phyloP scores from a whole-genome alignment of 2,329 filamentous ascomycete species.

The Aureobasidium sp. region DNA sequence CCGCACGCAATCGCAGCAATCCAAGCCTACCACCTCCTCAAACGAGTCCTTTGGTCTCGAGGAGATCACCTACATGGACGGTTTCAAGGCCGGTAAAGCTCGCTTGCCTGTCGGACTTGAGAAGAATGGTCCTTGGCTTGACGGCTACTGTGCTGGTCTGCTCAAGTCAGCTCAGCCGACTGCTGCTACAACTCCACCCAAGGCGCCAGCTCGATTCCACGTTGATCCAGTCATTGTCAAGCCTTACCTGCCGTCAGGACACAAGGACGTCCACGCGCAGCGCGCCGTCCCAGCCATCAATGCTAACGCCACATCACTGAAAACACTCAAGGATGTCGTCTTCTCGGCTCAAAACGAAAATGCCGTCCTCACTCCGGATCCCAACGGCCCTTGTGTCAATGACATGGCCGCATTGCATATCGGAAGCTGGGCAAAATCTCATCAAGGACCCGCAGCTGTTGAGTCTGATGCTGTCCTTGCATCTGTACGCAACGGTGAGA shows the following conservation, averaged over 20 bases:
- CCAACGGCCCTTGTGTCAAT: slow-evolving; percentile 23
- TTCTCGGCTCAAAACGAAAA: slow-evolving; percentile 29
- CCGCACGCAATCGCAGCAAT: background rate
- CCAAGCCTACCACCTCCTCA: background rate
- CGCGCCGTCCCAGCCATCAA: slow-evolving; percentile 19
- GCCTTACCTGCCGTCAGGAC: background rate
- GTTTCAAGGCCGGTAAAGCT: slow-evolving; percentile 28
- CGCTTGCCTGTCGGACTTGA: slow-evolving; percentile 24
- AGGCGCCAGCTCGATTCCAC: background rate
- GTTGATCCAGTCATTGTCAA: background rate
- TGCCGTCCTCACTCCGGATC: slow-evolving; percentile 26
- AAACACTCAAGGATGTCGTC: slow-evolving; percentile 28
- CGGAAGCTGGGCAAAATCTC: slow-evolving; percentile 28
- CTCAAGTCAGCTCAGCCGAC: slow-evolving; percentile 21
- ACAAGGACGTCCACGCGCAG: background rate
- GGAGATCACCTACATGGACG: slow-evolving; percentile 25
- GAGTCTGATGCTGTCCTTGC: slow-evolving; percentile 14
- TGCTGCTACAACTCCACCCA: background rate
- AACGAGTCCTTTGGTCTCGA: background rate
- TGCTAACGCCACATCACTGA: slow-evolving; percentile 21
- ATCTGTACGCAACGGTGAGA: slow-evolving; percentile 12
- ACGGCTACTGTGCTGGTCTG: slow-evolving; percentile 31
- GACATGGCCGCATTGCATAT: slow-evolving; percentile 23
- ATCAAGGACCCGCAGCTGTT: slow-evolving; percentile 5
- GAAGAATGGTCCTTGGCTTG: slow-evolving; percentile 24